Evolutionary conservation across 257 asterid species (phyloP).

Genomic region (Lithospermum erythrorhizon): DNA sequence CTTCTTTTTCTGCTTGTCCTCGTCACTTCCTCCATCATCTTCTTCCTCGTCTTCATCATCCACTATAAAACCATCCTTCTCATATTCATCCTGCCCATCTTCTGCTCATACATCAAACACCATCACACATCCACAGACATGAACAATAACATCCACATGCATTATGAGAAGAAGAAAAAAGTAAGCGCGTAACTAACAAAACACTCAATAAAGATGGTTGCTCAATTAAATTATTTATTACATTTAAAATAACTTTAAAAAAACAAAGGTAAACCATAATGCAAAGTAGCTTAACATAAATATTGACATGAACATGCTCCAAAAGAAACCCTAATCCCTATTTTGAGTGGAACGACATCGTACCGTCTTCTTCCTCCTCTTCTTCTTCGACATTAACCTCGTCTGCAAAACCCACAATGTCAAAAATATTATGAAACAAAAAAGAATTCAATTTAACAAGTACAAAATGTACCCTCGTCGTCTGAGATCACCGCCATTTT

Average conservation of each 20-base stretch:
- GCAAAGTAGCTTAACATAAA: too few species aligned
- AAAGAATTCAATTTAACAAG: not conserved
- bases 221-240: too few species aligned
- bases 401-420: conserved; percentile 23
- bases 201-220: not conserved
- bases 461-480: conserved; percentile 52
- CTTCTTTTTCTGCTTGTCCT: conserved; percentile 73
- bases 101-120: conserved; percentile 22
- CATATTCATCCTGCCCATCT: conserved; percentile 87
- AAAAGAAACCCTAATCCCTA: conserved; percentile 2
- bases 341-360: too few species aligned
- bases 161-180: too few species aligned
- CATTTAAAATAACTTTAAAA: too few species aligned
- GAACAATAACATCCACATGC: not conserved
- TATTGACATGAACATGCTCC: too few species aligned
- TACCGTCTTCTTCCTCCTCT: conserved; percentile 85
- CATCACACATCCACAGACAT: not conserved
- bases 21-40: conserved; percentile 67
- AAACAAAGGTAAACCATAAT: too few species aligned
- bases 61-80: conserved; percentile 93
- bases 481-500: conserved; percentile 61
- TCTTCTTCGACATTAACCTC: conserved; percentile 59
- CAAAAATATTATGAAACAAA: too few species aligned
- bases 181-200: not conserved
- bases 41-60: conserved; percentile 53